Evolutionary conservation across 768 basidiomycete species (phyloP).

Genomic region (Austroboletus eburneus): DNA sequence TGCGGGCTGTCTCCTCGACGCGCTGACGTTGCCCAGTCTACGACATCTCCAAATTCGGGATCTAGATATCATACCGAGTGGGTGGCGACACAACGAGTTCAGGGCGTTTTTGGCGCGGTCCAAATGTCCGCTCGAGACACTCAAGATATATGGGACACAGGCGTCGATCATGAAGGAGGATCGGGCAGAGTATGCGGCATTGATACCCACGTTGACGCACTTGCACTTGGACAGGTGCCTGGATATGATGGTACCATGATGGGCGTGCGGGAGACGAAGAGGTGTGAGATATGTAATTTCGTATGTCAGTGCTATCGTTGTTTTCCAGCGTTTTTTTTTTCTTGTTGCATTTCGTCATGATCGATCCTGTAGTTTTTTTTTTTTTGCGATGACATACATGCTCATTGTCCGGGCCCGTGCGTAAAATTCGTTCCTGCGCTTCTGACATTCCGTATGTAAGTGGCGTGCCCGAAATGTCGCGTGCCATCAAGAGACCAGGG

Average conservation of each 20-base stretch:
- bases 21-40: conserved; percentile 14
- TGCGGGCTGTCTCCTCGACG: conserved; percentile 4
- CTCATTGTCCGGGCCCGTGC: too few species aligned
- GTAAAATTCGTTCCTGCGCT: too few species aligned
- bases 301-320: too few species aligned
- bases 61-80: conserved; percentile 15
- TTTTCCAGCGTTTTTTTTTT: too few species aligned
- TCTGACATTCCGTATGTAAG: too few species aligned
- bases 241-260: conserved; percentile 9
- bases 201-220: conserved; percentile 18
- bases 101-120: conserved; percentile 20
- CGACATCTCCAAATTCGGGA: conserved; percentile 7
- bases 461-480: too few species aligned
- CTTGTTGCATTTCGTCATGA: too few species aligned
- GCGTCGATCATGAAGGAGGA: conserved; percentile 13
- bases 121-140: conserved; percentile 17
- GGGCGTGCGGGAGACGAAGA: too few species aligned
- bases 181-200: conserved; percentile 6
- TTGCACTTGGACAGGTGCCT: conserved; percentile 15
- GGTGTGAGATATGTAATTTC: too few species aligned
- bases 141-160: conserved; percentile 11
- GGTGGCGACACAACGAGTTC: conserved; percentile 12
- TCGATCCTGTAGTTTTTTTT: too few species aligned
- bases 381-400: too few species aligned
- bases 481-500: too few species aligned